Base-by-base conservation (phyloP, 164 flowering plant genomes). In the Cinnamomum micranthum region DNA sequence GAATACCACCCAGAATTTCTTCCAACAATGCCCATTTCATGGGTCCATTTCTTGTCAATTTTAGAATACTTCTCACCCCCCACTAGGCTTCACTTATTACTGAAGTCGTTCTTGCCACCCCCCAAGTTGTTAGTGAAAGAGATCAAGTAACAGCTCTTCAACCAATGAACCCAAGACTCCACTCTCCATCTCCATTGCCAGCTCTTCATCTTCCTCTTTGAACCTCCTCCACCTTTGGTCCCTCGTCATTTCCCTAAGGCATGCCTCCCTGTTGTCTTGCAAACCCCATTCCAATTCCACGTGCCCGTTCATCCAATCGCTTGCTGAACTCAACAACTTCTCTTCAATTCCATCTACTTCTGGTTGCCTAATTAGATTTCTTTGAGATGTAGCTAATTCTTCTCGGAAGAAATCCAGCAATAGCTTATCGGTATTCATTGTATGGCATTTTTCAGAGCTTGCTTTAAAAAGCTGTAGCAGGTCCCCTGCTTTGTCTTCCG, bases 401-500 rank as follows among this genome's bases (percentile, higher is more conserved):
- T 87, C 89, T 23, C 35, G 73, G 50, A 87, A 86, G 80, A 89
- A 89, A 72, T 90, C 93, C 27, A 85, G 11, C 58, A 90, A 31
- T 6, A 90, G 70, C 64, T 55, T 76, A 15, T 86, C 87, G 14
- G 66, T 50, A 27, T 71, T 73, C 22, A 33, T 68, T 2, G 71
- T 69, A 1, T 14, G 23, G 69, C 11, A 58, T 15, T 51, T 25
- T 15, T 71, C 66, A 65, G 77, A 75, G 62, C 65, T 71, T 51
- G 77, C 31, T 74, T 82, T 87, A 28, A 82, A 27, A 7, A 77
- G 81, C 52, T 77, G 62, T 6, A 89, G 84, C 27, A 88, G 73
- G 19, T 84, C 79, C 58, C 64, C 71, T 1, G 68, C 73, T 63
- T 76, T 70, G 27, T 75, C 73, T 55, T 55, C 60, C 2, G 60